Conservation (phyloP, 2,329 filamentous ascomycete genomes). For the Calonectria pseudoturangicola region DNA sequence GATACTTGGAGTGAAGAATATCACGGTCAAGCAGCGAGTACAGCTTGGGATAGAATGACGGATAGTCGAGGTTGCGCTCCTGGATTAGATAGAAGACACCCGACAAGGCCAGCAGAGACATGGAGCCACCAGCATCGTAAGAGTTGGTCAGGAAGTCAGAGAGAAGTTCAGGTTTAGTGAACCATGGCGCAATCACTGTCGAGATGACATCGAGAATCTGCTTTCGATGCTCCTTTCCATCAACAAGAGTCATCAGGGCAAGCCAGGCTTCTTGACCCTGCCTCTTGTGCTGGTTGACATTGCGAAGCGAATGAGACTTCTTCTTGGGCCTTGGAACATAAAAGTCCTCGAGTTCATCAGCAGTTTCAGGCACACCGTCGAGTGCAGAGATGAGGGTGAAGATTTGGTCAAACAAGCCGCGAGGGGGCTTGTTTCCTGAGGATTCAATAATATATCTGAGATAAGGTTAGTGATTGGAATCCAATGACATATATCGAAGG, state of each 20-base stretch:
- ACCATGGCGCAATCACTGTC: constrained; percentile 89
- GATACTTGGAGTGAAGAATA: constrained; percentile 94
- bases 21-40: constrained; percentile 93
- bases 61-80: constrained; percentile 96
- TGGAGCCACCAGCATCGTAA: constrained; percentile 90
- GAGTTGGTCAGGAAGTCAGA: constrained; percentile 98
- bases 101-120: constrained; percentile 90
- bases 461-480: constrained; percentile 16
- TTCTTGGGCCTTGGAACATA: constrained; percentile 79
- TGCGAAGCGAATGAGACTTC: constrained; percentile 79
- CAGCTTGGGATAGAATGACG: constrained; percentile 93
- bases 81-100: constrained; percentile 97
- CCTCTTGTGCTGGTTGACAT: constrained; percentile 82
- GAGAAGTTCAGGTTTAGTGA: constrained; percentile 88
- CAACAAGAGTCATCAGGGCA: constrained; percentile 79
- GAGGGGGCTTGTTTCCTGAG: constrained; percentile 41
- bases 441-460: constrained; percentile 55
- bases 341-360: constrained; percentile 80
- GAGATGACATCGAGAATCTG: constrained; percentile 84
- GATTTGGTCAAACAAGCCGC: constrained; percentile 70
- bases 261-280: constrained; percentile 92
- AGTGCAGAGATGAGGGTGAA: constrained; percentile 79
- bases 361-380: constrained; percentile 81
- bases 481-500: constrained; percentile 37
- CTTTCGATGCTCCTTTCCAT: constrained; percentile 86